Conservation (phyloP, 2,329 filamentous ascomycete genomes). For the Cordyceps cicadae region DNA sequence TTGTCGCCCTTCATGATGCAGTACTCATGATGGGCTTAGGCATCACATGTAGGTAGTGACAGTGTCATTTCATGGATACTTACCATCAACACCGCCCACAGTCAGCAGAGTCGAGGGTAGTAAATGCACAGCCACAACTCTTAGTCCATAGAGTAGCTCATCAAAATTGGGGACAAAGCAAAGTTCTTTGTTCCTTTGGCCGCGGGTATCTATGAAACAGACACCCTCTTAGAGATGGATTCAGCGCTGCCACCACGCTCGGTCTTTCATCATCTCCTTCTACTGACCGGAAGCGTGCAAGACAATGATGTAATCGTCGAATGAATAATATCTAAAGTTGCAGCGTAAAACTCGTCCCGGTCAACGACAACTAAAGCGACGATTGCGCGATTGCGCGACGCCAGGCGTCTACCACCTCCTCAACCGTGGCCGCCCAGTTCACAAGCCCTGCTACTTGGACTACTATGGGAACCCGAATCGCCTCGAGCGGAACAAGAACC, state of each 20-base stretch:
- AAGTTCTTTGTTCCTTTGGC: constrained; percentile 10
- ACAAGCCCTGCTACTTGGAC: constrained; percentile 13
- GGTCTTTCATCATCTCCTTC: too few relatives aligned
- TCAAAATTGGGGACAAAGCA: not conserved
- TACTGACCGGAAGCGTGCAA: not conserved
- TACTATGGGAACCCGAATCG: constrained; percentile 13
- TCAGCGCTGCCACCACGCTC: not conserved
- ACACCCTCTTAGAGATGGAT: constrained; percentile 2
- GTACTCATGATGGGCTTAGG: not conserved
- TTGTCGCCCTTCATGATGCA: not conserved
- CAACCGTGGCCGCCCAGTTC: constrained; percentile 12
- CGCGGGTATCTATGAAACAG: not conserved
- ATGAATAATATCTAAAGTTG: constrained; percentile 10
- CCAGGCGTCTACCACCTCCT: constrained; percentile 14
- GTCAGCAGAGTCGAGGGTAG: not conserved
- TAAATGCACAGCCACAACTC: not conserved
- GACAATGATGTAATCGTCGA: constrained; percentile 10
- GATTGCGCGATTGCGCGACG: constrained; percentile 13
- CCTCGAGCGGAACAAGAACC: constrained; percentile 11
- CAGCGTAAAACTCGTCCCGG: constrained; percentile 6
- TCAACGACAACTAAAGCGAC: constrained; percentile 12
- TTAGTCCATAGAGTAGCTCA: not conserved
- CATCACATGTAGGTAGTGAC: not conserved
- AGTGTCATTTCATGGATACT: not conserved
- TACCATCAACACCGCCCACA: not conserved